Conservation (phyloP, 768 basidiomycete species). For the Cyclocybe cylindracea region DNA sequence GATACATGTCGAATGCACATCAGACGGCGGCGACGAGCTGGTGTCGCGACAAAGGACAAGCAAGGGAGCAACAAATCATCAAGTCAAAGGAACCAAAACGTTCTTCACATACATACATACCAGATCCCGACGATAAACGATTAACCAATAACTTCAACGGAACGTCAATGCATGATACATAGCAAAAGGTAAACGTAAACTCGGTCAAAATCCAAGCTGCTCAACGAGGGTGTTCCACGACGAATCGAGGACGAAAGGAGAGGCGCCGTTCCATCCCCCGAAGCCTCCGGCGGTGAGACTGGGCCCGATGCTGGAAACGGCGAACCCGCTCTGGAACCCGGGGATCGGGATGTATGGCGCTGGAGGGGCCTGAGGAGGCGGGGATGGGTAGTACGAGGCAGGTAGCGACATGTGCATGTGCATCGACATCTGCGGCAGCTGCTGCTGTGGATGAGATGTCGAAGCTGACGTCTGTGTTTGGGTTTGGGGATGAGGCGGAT, state of each 20-base stretch:
- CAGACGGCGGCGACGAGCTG: not conserved
- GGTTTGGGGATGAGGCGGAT: not conserved
- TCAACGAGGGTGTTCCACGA: conserved; percentile 71
- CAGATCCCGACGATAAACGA: no score
- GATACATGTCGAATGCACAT: not conserved
- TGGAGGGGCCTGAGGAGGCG: no score
- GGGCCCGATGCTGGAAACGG: conserved; percentile 1
- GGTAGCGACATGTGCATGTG: no score
- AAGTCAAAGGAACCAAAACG: no score
- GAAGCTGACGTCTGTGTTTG: not conserved
- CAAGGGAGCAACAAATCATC: no score
- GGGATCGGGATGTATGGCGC: not conserved
- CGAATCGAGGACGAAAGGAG: conserved; percentile 45
- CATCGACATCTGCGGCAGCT: no score
- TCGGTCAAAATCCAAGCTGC: conserved; percentile 55
- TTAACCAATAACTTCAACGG: not conserved
- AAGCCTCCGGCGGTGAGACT: not conserved
- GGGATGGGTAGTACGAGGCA: no score
- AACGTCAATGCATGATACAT: not conserved
- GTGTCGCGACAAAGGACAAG: not conserved
- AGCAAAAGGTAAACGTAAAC: not conserved
- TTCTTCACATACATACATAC: no score
- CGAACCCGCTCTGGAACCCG: conserved; percentile 18
- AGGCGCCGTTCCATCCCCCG: conserved; percentile 2
- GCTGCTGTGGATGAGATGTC: not conserved